Base-by-base conservation (phyloP, 1,284 basidiomycete species). In the Ceratobasidium sp. region DNA sequence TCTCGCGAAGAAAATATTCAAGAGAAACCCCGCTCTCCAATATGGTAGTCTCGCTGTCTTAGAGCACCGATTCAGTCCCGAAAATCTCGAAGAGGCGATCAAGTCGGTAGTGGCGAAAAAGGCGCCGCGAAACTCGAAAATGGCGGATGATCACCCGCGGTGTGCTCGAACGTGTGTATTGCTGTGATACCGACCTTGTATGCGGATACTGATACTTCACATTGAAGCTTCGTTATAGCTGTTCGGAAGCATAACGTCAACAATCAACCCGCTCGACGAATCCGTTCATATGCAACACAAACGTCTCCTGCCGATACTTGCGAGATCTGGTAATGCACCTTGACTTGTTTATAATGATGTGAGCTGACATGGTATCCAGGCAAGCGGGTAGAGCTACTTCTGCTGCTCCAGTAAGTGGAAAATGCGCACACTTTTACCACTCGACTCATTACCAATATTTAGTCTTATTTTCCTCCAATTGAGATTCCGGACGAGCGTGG, bases 1-100 rank as follows among this genome's bases (percentile, higher is more conserved):
- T 15, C 64, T 80, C 13, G 71, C 77, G 6, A 73, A 73, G 22
- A 72, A 75, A 34, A 76, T 79, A 8, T 79, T 79, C 49, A 65
- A 65, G 27, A 32, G 55, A 17, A 57, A 45, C 20, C 22, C 29
- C 22, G 35, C 34, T 10, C 15, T 25, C 8, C 27, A 60, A n/a
- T 17, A 52, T 15, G 64, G 56, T 4, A 38, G 47, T 38, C 43
- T 68, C 15, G 32, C 55, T 5, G 20, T 54, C 27, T 34, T 27
- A 10, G 69, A 56, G 22, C 43, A 60, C 29, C 32, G 64, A n/a
- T 70, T 68, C 31, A 38, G 40, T 17, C 53, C 56, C 17, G 35
- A 17, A 32, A 58, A 68, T 55, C 54, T 70, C n/a, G 54, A 70
- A 50, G 57, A 52, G 6, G 69, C 64, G 2, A 65, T 70, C 31